A percentile compares a stretch with the other conserved stretches of the same genome.
Evolutionary conservation across 2,329 filamentous ascomycete genomes (phyloP).

Genomic region (Diatrype stigma): DNA sequence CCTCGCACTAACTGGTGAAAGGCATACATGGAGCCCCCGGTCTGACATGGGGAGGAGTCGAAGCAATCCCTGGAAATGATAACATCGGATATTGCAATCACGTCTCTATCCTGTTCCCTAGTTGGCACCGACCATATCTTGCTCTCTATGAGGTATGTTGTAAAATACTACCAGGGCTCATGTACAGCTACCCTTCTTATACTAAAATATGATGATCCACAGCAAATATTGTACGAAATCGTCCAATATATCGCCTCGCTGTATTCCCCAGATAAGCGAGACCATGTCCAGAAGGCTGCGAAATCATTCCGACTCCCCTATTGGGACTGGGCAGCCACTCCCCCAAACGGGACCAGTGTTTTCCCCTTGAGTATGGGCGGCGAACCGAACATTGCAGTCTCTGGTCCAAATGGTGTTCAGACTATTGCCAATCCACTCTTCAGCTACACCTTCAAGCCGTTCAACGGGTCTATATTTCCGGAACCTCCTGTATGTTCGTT

Average conservation of each 20-base stretch:
- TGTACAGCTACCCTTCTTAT: not conserved
- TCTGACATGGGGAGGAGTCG: slow-evolving; percentile 48
- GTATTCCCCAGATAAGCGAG: slow-evolving; percentile 39
- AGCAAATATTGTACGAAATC: slow-evolving; percentile 35
- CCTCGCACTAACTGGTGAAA: slow-evolving; percentile 29
- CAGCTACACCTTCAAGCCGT: slow-evolving; percentile 56
- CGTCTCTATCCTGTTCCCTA: slow-evolving; percentile 68
- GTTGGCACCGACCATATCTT: slow-evolving; percentile 82
- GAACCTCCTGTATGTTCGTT: slow-evolving; percentile 51
- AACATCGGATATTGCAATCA: slow-evolving; percentile 73
- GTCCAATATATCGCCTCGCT: slow-evolving; percentile 29
- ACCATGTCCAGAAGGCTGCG: slow-evolving; percentile 48
- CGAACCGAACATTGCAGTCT: slow-evolving; percentile 39
- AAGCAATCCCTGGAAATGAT: slow-evolving; percentile 45
- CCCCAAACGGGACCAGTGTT: slow-evolving; percentile 44
- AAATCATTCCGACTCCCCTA: slow-evolving; percentile 52
- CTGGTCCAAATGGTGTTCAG: slow-evolving; percentile 53
- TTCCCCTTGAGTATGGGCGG: slow-evolving; percentile 45
- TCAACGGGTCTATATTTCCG: slow-evolving; percentile 54
- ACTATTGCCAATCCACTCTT: slow-evolving; percentile 59
- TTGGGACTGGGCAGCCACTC: slow-evolving; percentile 54
- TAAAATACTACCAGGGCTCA: not conserved
- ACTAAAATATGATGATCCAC: slow-evolving; percentile 25
- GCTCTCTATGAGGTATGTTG: slow-evolving; percentile 50
- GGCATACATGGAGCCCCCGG: slow-evolving; percentile 78